Conservation (phyloP, 495 filamentous ascomycete species). For the Talaromyces proteolyticus region DNA sequence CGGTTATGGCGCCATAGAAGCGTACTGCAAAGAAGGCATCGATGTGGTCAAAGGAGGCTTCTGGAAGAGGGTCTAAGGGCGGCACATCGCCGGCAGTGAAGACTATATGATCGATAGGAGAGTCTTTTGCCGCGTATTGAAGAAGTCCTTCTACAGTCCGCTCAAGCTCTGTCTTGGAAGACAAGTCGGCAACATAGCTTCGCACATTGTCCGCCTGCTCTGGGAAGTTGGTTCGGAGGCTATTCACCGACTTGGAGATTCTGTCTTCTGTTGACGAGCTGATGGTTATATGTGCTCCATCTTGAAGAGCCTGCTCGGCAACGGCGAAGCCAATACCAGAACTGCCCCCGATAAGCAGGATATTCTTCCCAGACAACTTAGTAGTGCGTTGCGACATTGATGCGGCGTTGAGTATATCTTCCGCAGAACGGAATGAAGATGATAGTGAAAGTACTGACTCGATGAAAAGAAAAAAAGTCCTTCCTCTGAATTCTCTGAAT, state of each 20-base stretch:
- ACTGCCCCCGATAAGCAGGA: conserved; percentile 51
- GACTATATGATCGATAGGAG: conserved; percentile 53
- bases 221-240: conserved; percentile 29
- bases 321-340: conserved; percentile 52
- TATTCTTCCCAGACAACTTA: conserved; percentile 22
- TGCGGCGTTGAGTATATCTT: background rate
- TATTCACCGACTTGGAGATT: conserved; percentile 32
- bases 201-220: conserved; percentile 6
- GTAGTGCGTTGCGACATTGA: background rate
- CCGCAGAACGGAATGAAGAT: background rate
- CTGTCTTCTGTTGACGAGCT: conserved; percentile 41
- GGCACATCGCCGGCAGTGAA: conserved; percentile 52
- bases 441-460: background rate
- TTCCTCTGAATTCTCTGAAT: too few species aligned
- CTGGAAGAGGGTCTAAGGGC: conserved; percentile 20
- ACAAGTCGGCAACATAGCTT: conserved; percentile 48
- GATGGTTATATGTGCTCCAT: conserved; percentile 47
- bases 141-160: conserved; percentile 43
- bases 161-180: conserved; percentile 30
- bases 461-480: background rate
- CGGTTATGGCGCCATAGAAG: conserved; percentile 40
- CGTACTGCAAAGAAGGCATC: conserved; percentile 39
- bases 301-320: conserved; percentile 42
- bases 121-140: background rate
- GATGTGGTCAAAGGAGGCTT: conserved; percentile 32